Base-by-base conservation (phyloP, 2,329 filamentous ascomycete species). In the Fusarium sp. region DNA sequence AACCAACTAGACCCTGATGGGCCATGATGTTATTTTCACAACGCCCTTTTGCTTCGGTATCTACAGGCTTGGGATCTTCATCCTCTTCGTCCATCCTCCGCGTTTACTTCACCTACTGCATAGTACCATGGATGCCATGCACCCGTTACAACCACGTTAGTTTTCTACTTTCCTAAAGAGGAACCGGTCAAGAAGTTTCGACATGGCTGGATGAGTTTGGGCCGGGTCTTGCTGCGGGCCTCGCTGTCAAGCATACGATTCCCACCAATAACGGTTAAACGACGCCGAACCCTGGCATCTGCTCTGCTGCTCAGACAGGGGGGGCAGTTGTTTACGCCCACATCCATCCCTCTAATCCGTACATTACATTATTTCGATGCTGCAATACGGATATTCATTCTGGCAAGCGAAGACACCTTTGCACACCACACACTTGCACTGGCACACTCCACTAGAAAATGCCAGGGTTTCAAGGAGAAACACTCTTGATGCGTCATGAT, bases 141-240 rank as follows among this genome's bases (percentile, higher is more conserved):
- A 49, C 51, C 65, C 63, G 57, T 66, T 56, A 58, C 71, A 68
- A 58, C 67, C 69, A 71, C 71, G 60, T 71, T 62, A 70, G 72
- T 68, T 72, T 76, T 73, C 74, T 65, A 74, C 74, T 72, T 75
- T 75, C 75, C 75, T 65, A 73, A 77, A 52, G 61, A 78, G 75
- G 72, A 76, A 78, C 76, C 76, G 76, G 77, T 76, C 68, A 78
- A 73, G 52, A 71, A 62, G 66, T 48, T 61, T 66, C 56, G 58
- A 65, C 62, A 69, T 66, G 72, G 70, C 64, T 68, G 59, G 68
- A 72, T 57, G 69, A 67, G 63, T 71, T 69, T 72, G 67, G 45
- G 40, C 64, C 45, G 52, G 63, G 64, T 63, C 54, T 54, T 58
- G 53, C 58, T 74, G 69, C 69, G 57, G 69, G 51, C 56, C 53